Percentiles rank a stretch among this genome's conserved stretches.
Conservation (phyloP, 805 yeast species). For the Barnettozyma pratensis region DNA sequence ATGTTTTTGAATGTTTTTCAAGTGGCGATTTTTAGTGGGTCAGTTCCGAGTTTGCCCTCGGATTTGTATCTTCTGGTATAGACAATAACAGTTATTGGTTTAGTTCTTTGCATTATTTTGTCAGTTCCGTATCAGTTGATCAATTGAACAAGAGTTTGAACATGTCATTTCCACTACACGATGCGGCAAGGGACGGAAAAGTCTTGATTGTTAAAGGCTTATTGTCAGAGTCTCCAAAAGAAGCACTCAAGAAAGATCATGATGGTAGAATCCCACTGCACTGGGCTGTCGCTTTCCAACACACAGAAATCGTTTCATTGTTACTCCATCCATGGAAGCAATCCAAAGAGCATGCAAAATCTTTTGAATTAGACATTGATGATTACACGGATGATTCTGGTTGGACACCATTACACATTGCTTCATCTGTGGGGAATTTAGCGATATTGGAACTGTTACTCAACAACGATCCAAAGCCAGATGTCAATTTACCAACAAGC, state of each 20-base stretch:
- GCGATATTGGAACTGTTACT: constrained; percentile 48
- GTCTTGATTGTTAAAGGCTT: constrained; percentile 44
- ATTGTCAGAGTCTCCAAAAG: constrained; percentile 39
- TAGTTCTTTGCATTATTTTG: too few species aligned
- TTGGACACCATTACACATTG: constrained; percentile 87
- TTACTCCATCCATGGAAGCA: constrained; percentile 34
- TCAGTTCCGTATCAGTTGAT: too few species aligned
- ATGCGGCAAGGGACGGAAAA: constrained; percentile 64
- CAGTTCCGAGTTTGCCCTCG: background rate
- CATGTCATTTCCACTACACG: constrained; percentile 36
- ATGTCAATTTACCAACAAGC: constrained; percentile 55
- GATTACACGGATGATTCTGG: constrained; percentile 68
- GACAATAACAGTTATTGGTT: background rate
- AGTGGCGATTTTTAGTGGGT: background rate
- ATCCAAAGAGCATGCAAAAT: constrained; percentile 11
- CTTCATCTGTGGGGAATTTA: constrained; percentile 66
- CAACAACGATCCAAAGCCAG: constrained; percentile 46
- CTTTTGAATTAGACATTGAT: constrained; percentile 55
- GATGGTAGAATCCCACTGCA: constrained; percentile 81
- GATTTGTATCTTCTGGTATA: background rate
- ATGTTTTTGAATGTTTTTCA: background rate
- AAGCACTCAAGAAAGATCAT: constrained; percentile 47
- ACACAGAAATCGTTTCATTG: constrained; percentile 44
- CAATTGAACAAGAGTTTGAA: background rate
- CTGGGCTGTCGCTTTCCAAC: constrained; percentile 77